Base-by-base conservation (phyloP, 495 filamentous ascomycete genomes). In the Staphylotrichum longicolle region DNA sequence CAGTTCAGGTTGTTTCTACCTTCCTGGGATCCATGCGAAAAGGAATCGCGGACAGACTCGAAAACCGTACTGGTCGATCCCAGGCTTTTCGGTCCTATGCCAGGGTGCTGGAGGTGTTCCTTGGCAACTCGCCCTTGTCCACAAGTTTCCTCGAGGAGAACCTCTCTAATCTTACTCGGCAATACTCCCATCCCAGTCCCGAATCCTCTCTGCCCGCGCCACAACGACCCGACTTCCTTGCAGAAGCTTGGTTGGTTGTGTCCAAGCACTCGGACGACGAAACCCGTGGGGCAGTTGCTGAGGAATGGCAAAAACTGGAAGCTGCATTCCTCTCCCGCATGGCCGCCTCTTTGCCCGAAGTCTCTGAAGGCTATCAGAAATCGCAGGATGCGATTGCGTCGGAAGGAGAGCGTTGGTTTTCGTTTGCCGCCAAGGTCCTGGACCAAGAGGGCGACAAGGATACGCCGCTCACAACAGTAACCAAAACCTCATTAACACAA, bases 31-130 rank as follows among this genome's bases (percentile, higher is more conserved):
- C 88, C 35, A 74, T 93, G 49, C 83, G 85, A 57, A 77, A 80
- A 34, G 93, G 91, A 2, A 78, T 97, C 12, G 77, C 75, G 5
- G 85, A 78, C 56, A 87, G 87, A 63, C 88, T 91, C 35, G 93
- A 97, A 66, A 83, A 85, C 0, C 81, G 83, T 7, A 71, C 80
- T 34, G 91, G 91, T 72, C 75, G 85, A 7, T 69, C 75, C 50
- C 72, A 81, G 50, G 93, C 88, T 20, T 96, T 90, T 88, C 80
- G 77, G 20, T 78, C 82, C 3, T 98, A 96, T 72, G 79, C 91
- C 44, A 77, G 82, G 14, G 77, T 82, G 27, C 74, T 80, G 4
- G 73, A 77, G 7, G 72, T 82, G 60, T 70, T 92, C 40, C 66
- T 78, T 27, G 68, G 54, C 87, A 47, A 61, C 35, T 0, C 52